Evolutionary conservation across 208 protist genomes (phyloP).

Genomic region (Leishmania martiniquensis): DNA sequence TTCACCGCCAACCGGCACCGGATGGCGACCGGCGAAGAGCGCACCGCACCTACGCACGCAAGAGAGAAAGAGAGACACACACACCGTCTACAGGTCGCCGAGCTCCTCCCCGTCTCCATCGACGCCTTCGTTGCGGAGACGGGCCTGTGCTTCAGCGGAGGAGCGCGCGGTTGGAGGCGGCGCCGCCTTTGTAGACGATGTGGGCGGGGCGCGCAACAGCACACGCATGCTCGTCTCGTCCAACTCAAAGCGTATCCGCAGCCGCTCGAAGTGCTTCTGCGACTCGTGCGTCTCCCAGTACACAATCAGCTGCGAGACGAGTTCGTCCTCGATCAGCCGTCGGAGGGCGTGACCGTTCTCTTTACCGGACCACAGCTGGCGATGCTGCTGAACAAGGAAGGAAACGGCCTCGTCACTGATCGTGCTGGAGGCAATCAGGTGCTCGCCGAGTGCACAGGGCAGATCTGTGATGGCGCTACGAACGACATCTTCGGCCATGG

Average conservation of each 20-base stretch:
- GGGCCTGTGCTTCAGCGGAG: slow-evolving; percentile 1
- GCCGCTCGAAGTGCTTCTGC: slow-evolving; percentile 6
- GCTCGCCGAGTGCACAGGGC: slow-evolving; percentile 41
- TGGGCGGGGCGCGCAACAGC: slow-evolving; percentile 13
- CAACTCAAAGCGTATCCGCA: slow-evolving; percentile 26
- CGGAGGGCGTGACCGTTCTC: slow-evolving; percentile 78
- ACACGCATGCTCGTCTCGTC: slow-evolving; percentile 24
- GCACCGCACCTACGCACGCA: neutral
- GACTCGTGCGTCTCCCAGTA: slow-evolving; percentile 39
- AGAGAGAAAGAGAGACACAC: neutral
- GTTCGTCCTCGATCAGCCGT: slow-evolving; percentile 58
- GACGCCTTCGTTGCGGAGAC: neutral
- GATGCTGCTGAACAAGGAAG: slow-evolving; percentile 60
- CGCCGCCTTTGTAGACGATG: neutral
- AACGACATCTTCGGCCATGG: slow-evolving; percentile 60
- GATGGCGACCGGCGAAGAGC: neutral
- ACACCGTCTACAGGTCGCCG: neutral
- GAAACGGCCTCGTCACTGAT: slow-evolving; percentile 63
- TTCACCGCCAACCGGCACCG: neutral
- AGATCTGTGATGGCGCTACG: slow-evolving; percentile 46
- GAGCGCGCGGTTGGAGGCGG: neutral
- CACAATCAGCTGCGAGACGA: slow-evolving; percentile 53
- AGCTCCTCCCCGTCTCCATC: neutral
- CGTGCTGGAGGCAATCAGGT: slow-evolving; percentile 37
- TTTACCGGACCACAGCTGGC: slow-evolving; percentile 46